Base-by-base conservation (phyloP, 805 yeast genomes). In the Maudiozyma bulderi region DNA sequence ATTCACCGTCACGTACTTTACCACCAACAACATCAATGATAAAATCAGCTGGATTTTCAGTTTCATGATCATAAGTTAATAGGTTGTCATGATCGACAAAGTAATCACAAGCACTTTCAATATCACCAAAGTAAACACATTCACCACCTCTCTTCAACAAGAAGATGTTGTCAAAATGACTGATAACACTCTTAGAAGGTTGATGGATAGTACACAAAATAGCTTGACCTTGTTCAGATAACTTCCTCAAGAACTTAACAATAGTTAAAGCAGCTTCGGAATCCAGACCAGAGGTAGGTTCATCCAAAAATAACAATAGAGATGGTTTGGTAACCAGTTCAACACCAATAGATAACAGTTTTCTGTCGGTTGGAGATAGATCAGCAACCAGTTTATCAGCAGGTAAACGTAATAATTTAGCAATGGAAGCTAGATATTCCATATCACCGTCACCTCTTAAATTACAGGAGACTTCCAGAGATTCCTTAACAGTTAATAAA, bases 21-120 rank as follows among this genome's bases (percentile, higher is more conserved):
- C 50, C 50, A 56, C 88, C 89, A 62, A 84, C 81, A 14, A 76
- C 76, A 53, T 81, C 84, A 52, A 83, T 68, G 59, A 82, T 75
- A 66, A 82, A 83, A 62, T 82, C 89, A n/a, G 89, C 89, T 1
- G 88, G 88, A 53, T 83, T 83, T 46, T 78, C 87, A 20, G 57
- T 56, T 29, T 64, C 64, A 3, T 35, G 48, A 33, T 64, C 67
- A 64, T 86, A 84, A 44, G 71, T 70, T 56, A 81, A 73, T 11
- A 85, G 82, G 8, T 48, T 44, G 29, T 91, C 84, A 55, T 79
- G 65, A 48, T 69, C 67, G 64, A 81, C 83, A 70, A 77, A 57
- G 59, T 71, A 52, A 48, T 62, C 63, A 8, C 81, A 77, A 59
- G 78, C 76, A 44, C 73, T 67, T 46, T 87, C 86, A 57, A 81